Evolutionary conservation across 2,329 filamentous ascomycete genomes (phyloP).

Genomic region (Cladosporium colombiae): DNA sequence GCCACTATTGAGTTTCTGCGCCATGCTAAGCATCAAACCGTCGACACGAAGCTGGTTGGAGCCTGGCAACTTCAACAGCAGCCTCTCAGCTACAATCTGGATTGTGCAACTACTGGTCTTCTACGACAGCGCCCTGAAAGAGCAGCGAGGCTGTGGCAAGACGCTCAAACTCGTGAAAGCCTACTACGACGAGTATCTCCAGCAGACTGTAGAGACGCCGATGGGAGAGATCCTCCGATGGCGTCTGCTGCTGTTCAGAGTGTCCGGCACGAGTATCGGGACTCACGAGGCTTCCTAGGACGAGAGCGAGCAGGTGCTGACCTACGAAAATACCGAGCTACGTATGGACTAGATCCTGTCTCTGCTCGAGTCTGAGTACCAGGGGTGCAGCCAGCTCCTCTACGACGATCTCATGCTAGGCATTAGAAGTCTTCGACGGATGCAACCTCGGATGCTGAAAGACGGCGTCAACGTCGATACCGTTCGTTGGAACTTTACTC

Average conservation of each 20-base stretch:
- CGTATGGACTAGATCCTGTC: slow-evolving; percentile 21
- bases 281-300: too few species aligned
- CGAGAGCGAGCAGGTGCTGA: slow-evolving; percentile 7
- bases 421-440: slow-evolving; percentile 1
- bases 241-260: slow-evolving; percentile 21
- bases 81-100: slow-evolving; percentile 21
- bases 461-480: slow-evolving; percentile 21
- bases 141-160: slow-evolving; percentile 11
- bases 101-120: slow-evolving; percentile 21
- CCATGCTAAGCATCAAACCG: neutral
- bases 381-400: slow-evolving; percentile 12
- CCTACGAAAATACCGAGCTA: slow-evolving; percentile 19
- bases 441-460: slow-evolving; percentile 8
- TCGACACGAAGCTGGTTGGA: slow-evolving; percentile 20
- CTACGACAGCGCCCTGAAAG: slow-evolving; percentile 20
- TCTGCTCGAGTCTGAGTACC: slow-evolving; percentile 20
- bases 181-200: slow-evolving; percentile 16
- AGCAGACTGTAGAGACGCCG: slow-evolving; percentile 22
- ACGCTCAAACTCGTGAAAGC: slow-evolving; percentile 18
- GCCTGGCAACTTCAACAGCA: slow-evolving; percentile 23
- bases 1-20: too few species aligned
- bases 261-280: slow-evolving; percentile 16
- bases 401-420: slow-evolving; percentile 21
- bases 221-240: slow-evolving; percentile 23
- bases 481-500: slow-evolving; percentile 19